Evolutionary conservation across 495 filamentous ascomycete genomes (phyloP).

Genomic region (Aspergillus nidulans): DNA sequence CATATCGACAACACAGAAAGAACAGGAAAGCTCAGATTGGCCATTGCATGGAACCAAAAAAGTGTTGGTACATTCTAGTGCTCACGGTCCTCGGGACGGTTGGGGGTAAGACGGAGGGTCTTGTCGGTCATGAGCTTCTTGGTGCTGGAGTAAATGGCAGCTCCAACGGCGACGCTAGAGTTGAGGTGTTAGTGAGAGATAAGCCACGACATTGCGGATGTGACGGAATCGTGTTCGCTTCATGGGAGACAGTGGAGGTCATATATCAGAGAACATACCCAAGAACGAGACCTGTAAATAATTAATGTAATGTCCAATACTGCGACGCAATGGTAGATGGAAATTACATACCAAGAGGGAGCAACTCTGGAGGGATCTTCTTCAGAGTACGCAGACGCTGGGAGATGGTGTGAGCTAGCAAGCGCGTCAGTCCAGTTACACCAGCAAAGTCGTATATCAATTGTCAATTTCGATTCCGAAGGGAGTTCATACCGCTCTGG

Average conservation of each 20-base stretch:
- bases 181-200: slow-evolving; percentile 22
- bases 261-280: slow-evolving; percentile 44
- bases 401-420: slow-evolving; percentile 89
- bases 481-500: slow-evolving; percentile 64
- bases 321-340: not conserved
- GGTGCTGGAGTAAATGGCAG: slow-evolving; percentile 72
- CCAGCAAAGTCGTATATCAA: not conserved
- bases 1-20: slow-evolving; percentile 27
- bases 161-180: slow-evolving; percentile 59
- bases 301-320: slow-evolving; percentile 17
- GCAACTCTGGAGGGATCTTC: slow-evolving; percentile 88
- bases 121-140: slow-evolving; percentile 86
- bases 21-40: slow-evolving; percentile 23
- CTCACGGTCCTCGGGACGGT: slow-evolving; percentile 45
- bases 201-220: slow-evolving; percentile 3
- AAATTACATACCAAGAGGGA: slow-evolving; percentile 75
- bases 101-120: slow-evolving; percentile 71
- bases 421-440: slow-evolving; percentile 28
- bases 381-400: slow-evolving; percentile 85
- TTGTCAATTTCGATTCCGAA: slow-evolving; percentile 15
- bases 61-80: slow-evolving; percentile 42
- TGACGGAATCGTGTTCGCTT: slow-evolving; percentile 6
- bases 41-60: slow-evolving; percentile 32
- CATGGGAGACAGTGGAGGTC: slow-evolving; percentile 16
- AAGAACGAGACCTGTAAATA: slow-evolving; percentile 71